Evolutionary conservation across 75 land plant genomes (phyloP).

Genomic region (Picea sitchensis): DNA sequence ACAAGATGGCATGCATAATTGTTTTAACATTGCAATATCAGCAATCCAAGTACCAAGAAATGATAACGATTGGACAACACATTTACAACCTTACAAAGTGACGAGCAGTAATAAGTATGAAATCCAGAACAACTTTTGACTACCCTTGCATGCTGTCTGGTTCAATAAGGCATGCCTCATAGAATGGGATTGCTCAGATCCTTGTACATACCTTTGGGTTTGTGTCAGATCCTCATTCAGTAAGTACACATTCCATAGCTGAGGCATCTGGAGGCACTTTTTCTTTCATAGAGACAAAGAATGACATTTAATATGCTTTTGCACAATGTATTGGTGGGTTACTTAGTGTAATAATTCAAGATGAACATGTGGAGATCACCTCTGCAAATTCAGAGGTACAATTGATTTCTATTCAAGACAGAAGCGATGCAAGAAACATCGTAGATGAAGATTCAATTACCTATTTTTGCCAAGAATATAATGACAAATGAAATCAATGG

Average conservation of each 20-base stretch:
- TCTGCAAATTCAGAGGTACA: neutral
- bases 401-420: too few species aligned
- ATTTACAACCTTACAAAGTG: conserved; percentile 1
- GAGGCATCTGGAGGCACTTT: conserved; percentile 35
- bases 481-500: conserved; percentile 82
- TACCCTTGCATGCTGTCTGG: conserved; percentile 16
- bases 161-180: conserved; percentile 13
- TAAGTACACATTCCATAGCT: conserved; percentile 28
- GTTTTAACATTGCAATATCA: too few species aligned
- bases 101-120: neutral
- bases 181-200: conserved; percentile 11
- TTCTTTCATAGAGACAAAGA: conserved; percentile 36
- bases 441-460: conserved; percentile 4
- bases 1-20: too few species aligned
- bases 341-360: too few species aligned
- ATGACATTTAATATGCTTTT: conserved; percentile 32
- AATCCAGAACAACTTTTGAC: neutral
- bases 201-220: conserved; percentile 48
- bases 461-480: conserved; percentile 75
- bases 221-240: conserved; percentile 40
- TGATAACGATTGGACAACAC: conserved; percentile 16
- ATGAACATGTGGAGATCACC: too few species aligned
- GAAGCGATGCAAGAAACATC: too few species aligned
- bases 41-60: too few species aligned
- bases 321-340: too few species aligned